A percentile compares a stretch with the other conserved stretches of the same genome.
These are phyloP conservation scores for Malbranchea zuffiana DNA, from an alignment of 2,329 filamentous ascomycete species.

Conservation along the genomic window DNA sequence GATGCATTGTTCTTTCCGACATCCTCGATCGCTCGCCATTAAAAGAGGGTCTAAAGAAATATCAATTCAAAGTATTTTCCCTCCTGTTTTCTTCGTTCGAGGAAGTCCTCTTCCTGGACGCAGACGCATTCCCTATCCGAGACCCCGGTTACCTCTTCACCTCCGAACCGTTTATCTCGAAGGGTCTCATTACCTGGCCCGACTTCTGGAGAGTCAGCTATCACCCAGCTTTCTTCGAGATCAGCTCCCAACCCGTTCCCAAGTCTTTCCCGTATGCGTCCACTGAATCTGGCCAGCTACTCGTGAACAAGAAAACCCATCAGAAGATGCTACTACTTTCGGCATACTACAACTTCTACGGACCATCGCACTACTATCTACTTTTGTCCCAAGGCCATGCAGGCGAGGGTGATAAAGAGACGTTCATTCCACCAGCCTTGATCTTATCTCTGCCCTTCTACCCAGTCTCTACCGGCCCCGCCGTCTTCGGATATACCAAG, in stretches of 20 bases:
- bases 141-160: conserved; percentile 40
- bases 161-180: conserved; percentile 41
- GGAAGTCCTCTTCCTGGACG: conserved; percentile 49
- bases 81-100: conserved; percentile 50
- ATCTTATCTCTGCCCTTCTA: conserved; percentile 15
- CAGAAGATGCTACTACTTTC: conserved; percentile 39
- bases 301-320: conserved; percentile 41
- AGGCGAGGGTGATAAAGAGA: conserved; percentile 18
- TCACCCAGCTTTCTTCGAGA: conserved; percentile 35
- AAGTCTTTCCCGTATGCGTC: conserved; percentile 31
- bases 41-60: conserved; percentile 49
- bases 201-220: conserved; percentile 42
- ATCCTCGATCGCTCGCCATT: conserved; percentile 26
- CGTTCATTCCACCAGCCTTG: conserved; percentile 12
- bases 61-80: conserved; percentile 48
- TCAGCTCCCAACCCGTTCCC: conserved; percentile 33
- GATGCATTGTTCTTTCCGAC: conserved; percentile 19
- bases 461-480: conserved; percentile 15
- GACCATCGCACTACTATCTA: conserved; percentile 42
- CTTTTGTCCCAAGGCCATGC: conserved; percentile 26
- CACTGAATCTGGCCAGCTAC: conserved; percentile 41
- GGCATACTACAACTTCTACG: conserved; percentile 47
- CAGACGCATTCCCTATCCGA: conserved; percentile 44
- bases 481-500: conserved; percentile 14
- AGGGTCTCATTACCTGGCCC: conserved; percentile 48